A percentile compares a stretch with the other conserved stretches of the same genome.
phyloP scores from a whole-genome alignment of 768 basidiomycete genomes.

The Suillus subalutaceus region DNA sequence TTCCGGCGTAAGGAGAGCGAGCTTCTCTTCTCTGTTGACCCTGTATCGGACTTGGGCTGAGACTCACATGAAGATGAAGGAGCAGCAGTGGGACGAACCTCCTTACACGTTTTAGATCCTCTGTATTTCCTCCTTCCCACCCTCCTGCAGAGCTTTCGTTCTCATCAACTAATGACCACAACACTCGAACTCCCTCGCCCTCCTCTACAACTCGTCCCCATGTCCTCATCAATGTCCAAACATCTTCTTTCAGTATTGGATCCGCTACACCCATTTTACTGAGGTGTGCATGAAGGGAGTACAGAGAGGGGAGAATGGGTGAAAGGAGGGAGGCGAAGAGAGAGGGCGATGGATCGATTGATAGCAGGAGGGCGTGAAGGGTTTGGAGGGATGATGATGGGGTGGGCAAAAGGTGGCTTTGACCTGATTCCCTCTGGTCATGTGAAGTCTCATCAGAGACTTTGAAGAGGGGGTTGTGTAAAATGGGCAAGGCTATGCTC shows the following conservation, averaged over 20 bases:
- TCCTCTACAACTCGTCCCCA: conserved; percentile 73
- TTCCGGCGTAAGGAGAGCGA: conserved; percentile 56
- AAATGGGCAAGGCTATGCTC: conserved; percentile 44
- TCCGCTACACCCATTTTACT: conserved; percentile 61
- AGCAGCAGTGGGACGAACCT: conserved; percentile 40
- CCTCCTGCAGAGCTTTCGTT: background rate
- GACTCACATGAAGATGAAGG: background rate
- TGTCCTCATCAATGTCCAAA: conserved; percentile 62
- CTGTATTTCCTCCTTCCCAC: conserved; percentile 62
- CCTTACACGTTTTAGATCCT: conserved; percentile 46
- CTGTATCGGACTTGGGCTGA: background rate
- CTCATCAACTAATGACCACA: conserved; percentile 58
- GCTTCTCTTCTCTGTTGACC: conserved; percentile 27
- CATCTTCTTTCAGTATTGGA: conserved; percentile 59
- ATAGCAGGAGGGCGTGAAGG: conserved; percentile 61
- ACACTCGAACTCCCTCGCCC: conserved; percentile 51
- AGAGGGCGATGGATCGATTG: conserved; percentile 78
- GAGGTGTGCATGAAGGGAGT: conserved; percentile 61
- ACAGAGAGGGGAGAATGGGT: conserved; percentile 68
- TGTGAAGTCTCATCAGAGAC: background rate
- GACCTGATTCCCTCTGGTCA: background rate
- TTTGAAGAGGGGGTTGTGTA: conserved; percentile 57
- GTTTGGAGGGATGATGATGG: conserved; percentile 49
- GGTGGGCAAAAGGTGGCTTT: background rate
- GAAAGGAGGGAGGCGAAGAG: conserved; percentile 66